phyloP scores from a whole-genome alignment of 139 green algal species.

The Pleodorina starrii region DNA sequence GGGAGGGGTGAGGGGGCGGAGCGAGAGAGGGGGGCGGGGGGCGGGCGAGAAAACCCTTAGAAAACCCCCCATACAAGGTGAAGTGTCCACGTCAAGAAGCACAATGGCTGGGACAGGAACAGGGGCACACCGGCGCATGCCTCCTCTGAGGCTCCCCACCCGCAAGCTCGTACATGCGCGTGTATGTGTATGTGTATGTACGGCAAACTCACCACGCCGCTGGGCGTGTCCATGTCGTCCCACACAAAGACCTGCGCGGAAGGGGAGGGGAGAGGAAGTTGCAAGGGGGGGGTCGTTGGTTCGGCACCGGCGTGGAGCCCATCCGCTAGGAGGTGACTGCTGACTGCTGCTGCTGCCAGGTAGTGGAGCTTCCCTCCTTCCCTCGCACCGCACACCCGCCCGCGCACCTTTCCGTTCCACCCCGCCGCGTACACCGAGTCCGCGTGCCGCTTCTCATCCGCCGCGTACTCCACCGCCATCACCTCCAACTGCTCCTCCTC shows the following conservation, averaged over 20 bases:
- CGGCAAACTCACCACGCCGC: slow-evolving; percentile 53
- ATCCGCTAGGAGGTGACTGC: neutral
- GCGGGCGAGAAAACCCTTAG: no score
- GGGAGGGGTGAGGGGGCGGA: no score
- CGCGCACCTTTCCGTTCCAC: slow-evolving; percentile 74
- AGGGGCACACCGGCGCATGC: no score
- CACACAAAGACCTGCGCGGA: slow-evolving; percentile 76
- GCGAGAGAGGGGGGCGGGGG: no score
- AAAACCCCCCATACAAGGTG: no score
- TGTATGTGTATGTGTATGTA: no score
- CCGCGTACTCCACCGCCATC: slow-evolving; percentile 71
- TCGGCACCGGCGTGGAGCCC: neutral
- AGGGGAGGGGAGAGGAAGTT: no score
- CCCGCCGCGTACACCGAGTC: slow-evolving; percentile 80
- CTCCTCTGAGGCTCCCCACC: no score
- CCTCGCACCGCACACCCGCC: neutral
- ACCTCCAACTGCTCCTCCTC: slow-evolving; percentile 73
- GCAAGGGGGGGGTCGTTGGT: no score
- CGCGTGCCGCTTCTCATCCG: slow-evolving; percentile 72
- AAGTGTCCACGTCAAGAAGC: no score
- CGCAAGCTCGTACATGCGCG: no score
- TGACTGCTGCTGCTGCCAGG: neutral
- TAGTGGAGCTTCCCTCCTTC: neutral
- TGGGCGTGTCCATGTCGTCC: slow-evolving; percentile 77
- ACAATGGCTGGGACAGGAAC: no score